Conservation (phyloP, 2,329 filamentous ascomycete genomes). For the Elsinoe necatrix region DNA sequence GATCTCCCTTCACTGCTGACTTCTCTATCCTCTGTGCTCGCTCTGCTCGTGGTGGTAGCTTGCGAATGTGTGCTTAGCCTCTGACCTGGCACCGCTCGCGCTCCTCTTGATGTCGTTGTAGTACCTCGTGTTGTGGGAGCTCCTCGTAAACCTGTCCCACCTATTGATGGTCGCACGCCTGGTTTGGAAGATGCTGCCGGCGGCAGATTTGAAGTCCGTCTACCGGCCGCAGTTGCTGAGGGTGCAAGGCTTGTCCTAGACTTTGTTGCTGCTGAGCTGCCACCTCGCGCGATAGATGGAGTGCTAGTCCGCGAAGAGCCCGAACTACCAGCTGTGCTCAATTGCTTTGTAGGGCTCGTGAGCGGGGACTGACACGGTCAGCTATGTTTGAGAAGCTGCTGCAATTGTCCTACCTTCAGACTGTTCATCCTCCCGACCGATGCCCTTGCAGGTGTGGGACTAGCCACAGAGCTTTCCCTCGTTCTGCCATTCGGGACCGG, state of each 20-base stretch:
- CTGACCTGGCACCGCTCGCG: background rate
- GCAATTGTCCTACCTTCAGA: constrained; percentile 41
- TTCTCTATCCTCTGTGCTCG: constrained; percentile 14
- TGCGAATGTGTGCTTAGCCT: constrained; percentile 9
- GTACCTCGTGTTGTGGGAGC: background rate
- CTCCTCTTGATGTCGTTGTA: background rate
- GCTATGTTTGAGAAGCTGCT: background rate
- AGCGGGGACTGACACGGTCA: constrained; percentile 54
- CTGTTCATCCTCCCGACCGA: constrained; percentile 39
- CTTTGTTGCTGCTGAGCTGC: constrained; percentile 39
- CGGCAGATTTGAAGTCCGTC: constrained; percentile 26
- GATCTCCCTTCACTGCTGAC: background rate
- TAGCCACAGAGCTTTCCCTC: constrained; percentile 47
- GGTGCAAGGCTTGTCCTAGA: constrained; percentile 48
- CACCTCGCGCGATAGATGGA: constrained; percentile 39
- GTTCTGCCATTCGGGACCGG: constrained; percentile 19
- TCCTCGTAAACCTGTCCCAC: background rate
- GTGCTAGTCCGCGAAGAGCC: constrained; percentile 57
- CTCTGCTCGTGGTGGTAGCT: constrained; percentile 6
- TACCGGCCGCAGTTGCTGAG: constrained; percentile 26
- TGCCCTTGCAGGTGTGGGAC: constrained; percentile 58
- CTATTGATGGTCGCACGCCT: constrained; percentile 4
- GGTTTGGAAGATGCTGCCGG: constrained; percentile 23
- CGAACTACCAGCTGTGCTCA: constrained; percentile 49
- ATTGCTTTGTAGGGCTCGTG: constrained; percentile 71